Percentiles rank a stretch among this genome's conserved stretches.
Evolutionary conservation across 2,329 filamentous ascomycete species (phyloP).

Genomic region (Fusarium verticillioides): DNA sequence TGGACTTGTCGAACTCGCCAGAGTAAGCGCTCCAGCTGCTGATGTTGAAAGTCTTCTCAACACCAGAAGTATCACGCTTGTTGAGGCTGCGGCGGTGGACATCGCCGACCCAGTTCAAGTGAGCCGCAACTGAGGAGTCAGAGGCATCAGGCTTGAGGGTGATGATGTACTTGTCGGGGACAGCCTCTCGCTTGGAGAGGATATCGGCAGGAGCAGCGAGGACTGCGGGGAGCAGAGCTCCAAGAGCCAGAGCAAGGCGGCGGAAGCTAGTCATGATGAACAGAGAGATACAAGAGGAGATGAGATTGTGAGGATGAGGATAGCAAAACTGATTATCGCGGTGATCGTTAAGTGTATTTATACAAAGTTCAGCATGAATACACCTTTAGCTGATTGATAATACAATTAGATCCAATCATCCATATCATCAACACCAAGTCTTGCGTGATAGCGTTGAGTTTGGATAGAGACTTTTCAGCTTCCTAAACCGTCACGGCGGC

Average conservation of each 20-base stretch:
- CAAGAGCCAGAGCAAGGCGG: constrained; percentile 46
- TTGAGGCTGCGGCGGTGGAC: constrained; percentile 64
- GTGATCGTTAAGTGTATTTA: constrained; percentile 28
- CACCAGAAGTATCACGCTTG: constrained; percentile 55
- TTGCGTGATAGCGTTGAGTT: constrained; percentile 30
- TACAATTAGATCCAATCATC: constrained; percentile 8
- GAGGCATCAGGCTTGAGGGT: constrained; percentile 66
- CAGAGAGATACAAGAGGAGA: constrained; percentile 7
- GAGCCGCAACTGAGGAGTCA: constrained; percentile 56
- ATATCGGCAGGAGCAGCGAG: constrained; percentile 38
- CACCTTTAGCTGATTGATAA: not conserved
- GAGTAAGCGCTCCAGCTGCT: constrained; percentile 54
- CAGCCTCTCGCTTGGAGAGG: constrained; percentile 14
- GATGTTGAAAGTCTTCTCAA: constrained; percentile 47
- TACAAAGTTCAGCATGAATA: constrained; percentile 1
- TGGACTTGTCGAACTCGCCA: constrained; percentile 54
- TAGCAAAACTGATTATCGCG: not conserved
- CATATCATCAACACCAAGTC: constrained; percentile 25
- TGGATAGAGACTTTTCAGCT: constrained; percentile 28
- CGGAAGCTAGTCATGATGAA: constrained; percentile 46
- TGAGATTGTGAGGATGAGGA: constrained; percentile 25
- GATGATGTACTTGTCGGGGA: constrained; percentile 63
- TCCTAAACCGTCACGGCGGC: constrained; percentile 39
- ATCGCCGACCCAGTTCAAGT: constrained; percentile 60
- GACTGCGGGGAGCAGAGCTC: constrained; percentile 48